Conservation (phyloP, 345 rosid genomes). For the Arabidopsis thaliana region TAIR10.1 NC_003071.7:16923501-16924000, state of each 20-base stretch:
- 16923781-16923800: not conserved
- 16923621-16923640: slow-evolving; percentile 64
- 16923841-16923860: not conserved
- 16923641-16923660: slow-evolving; percentile 71
- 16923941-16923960: slow-evolving; percentile 66
- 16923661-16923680: slow-evolving; percentile 67
- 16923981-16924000: slow-evolving; percentile 50
- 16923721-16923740: slow-evolving; percentile 58
- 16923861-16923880: slow-evolving; percentile 14
- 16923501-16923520: slow-evolving; percentile 19
- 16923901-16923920: slow-evolving; percentile 82
- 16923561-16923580: slow-evolving; percentile 33
- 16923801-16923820: not conserved
- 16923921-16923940: slow-evolving; percentile 98
- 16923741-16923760: slow-evolving; percentile 53
- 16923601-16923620: slow-evolving; percentile 43
- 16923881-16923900: slow-evolving; percentile 82
- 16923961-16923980: slow-evolving; percentile 62
- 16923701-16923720: slow-evolving; percentile 60
- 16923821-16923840: slow-evolving; percentile 4
- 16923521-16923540: slow-evolving; percentile 24
- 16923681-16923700: slow-evolving; percentile 69
- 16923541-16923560: slow-evolving; percentile 63
- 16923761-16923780: slow-evolving; percentile 65
- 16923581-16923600: slow-evolving; percentile 49